Evolutionary conservation across 2,329 filamentous ascomycete genomes (phyloP).

Genomic region (Exophiala calicioides): DNA sequence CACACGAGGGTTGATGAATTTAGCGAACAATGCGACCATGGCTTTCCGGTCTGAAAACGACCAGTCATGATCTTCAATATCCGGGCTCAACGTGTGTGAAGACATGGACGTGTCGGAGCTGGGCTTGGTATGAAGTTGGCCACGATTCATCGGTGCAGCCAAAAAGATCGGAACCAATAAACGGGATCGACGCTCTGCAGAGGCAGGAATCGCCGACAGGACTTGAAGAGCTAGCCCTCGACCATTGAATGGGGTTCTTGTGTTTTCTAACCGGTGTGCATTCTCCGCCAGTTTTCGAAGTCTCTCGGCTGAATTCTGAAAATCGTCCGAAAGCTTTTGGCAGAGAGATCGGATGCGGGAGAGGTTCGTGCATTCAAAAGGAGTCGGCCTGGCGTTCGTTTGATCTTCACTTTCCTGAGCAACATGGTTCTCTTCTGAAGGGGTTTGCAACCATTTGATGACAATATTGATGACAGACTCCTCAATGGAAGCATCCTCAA

Average conservation of each 20-base stretch:
- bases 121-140: conserved; percentile 14
- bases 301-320: conserved; percentile 56
- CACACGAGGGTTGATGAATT: conserved; percentile 83
- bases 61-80: conserved; percentile 38
- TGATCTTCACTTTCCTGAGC: neutral
- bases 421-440: conserved; percentile 1
- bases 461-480: conserved; percentile 69
- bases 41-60: conserved; percentile 73
- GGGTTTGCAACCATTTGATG: conserved; percentile 69
- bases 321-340: conserved; percentile 53
- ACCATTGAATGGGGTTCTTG: conserved; percentile 47
- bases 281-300: conserved; percentile 65
- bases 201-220: conserved; percentile 67
- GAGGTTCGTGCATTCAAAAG: conserved; percentile 85
- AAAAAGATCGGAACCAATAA: conserved; percentile 83
- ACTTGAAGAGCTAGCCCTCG: conserved; percentile 79
- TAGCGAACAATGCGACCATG: conserved; percentile 76
- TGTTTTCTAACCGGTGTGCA: conserved; percentile 19
- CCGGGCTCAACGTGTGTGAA: conserved; percentile 28
- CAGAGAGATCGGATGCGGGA: conserved; percentile 58
- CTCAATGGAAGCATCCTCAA: conserved; percentile 70
- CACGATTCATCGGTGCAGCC: conserved; percentile 57
- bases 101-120: conserved; percentile 25
- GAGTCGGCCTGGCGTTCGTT: conserved; percentile 33
- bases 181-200: conserved; percentile 85